Evolutionary conservation across 306 rosid species (phyloP), one percentile per base, ranked within the genome.

Genomic region (Quercus wislizeni): DNA sequence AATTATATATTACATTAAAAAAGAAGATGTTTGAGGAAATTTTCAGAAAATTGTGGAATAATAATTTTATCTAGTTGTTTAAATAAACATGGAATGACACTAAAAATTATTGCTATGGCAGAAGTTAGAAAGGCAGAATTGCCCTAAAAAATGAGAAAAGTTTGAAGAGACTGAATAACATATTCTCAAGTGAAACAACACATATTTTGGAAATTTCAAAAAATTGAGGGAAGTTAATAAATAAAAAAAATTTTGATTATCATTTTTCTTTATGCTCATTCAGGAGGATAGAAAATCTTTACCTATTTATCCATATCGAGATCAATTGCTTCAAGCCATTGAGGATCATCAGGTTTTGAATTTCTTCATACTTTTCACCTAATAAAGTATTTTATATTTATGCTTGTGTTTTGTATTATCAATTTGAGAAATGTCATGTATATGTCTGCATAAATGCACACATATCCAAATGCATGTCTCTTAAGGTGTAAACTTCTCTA

Each of bases 201-300:
- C 25, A 67, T 17, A 33, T 19, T 35, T 19, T 31, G 13, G 27
- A 31, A 18, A 46, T 67, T 67, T 33, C 52, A 33, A 21, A 67
- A 67, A 67, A 67, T 8, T 67, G 72, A 64, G 70, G 28, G 46
- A 33, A 33, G 9, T 30, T 28, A 28, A 17, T 64, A 30, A n/a
- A 30, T 19, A 49, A 41, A 41, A 0, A 41, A 8, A 51, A 10
- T 13, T 58, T 86, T 33, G 63, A 61, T 83, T 67, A 68, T 51
- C 74, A 28, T 73, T 78, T 63, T 46, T n/a, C 31, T 71, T 78
- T 76, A 75, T 84, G 31, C 19, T 73, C 30, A 55, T 75, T 69
- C 80, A 94, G 94, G 98, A 80, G 74, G 99, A 95, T 35, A 91
- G 97, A 76, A 93, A 89, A 83, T 85, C 87, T 28, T 82, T 95